These are phyloP conservation scores for Aspergillus novofumigatus DNA, from an alignment of 2,329 filamentous ascomycete species.

Conservation along the genomic window DNA sequence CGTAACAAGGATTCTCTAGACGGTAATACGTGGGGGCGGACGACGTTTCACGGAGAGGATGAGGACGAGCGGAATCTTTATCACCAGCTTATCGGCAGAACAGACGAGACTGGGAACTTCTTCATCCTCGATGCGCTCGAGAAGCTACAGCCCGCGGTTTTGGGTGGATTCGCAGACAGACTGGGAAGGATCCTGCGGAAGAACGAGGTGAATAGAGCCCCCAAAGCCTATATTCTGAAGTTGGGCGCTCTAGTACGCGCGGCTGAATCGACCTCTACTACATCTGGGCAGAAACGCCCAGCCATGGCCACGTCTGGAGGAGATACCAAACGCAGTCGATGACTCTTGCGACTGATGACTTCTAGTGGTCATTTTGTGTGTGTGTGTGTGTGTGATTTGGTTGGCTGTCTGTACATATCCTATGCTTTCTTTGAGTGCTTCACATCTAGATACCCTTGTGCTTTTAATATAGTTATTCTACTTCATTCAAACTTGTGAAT, in stretches of 20 bases:
- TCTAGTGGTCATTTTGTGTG: background rate
- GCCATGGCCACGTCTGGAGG: constrained; percentile 20
- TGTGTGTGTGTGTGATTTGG: background rate
- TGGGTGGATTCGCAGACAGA: constrained; percentile 27
- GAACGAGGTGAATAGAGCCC: constrained; percentile 42
- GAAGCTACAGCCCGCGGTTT: constrained; percentile 25
- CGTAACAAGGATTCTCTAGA: constrained; percentile 40
- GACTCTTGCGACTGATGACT: constrained; percentile 6
- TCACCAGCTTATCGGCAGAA: constrained; percentile 36
- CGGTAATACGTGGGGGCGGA: constrained; percentile 32
- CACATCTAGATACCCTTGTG: background rate
- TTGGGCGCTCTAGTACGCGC: constrained; percentile 29
- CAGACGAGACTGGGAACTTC: constrained; percentile 25
- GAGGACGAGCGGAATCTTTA: constrained; percentile 42
- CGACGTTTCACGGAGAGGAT: constrained; percentile 32
- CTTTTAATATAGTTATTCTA: background rate
- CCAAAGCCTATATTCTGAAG: constrained; percentile 32
- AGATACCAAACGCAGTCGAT: constrained; percentile 32
- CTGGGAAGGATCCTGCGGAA: constrained; percentile 34
- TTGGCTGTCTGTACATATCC: background rate
- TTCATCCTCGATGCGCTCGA: constrained; percentile 41
- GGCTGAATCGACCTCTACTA: constrained; percentile 20
- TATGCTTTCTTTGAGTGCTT: background rate
- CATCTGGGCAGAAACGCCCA: constrained; percentile 31
- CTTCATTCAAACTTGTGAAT: background rate